A percentile compares a stretch with the other conserved stretches of the same genome.
Evolutionary conservation across 75 land plant species (phyloP).

Genomic region (Cryptomeria japonica): DNA sequence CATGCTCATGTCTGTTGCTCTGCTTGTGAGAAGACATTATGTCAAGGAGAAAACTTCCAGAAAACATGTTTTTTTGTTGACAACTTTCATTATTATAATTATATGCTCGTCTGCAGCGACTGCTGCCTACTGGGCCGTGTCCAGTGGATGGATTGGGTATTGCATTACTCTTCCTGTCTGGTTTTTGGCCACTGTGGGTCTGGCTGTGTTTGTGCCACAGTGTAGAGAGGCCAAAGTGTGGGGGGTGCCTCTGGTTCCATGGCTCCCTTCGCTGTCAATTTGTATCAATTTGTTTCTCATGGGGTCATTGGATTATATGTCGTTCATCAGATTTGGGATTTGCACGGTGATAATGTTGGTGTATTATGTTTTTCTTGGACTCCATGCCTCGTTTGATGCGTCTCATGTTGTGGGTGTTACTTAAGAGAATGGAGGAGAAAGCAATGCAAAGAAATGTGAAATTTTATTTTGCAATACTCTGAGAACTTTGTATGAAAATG

Average conservation of each 20-base stretch:
- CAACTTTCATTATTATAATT: constrained; percentile 30
- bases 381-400: constrained; percentile 78
- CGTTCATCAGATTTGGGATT: constrained; percentile 58
- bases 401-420: constrained; percentile 10
- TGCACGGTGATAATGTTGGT: constrained; percentile 56
- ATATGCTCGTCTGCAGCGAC: constrained; percentile 37
- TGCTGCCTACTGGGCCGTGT: constrained; percentile 46
- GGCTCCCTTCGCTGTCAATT: constrained; percentile 62
- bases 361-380: constrained; percentile 63
- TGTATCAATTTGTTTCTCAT: constrained; percentile 48
- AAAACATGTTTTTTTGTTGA: constrained; percentile 17
- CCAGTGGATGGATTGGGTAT: constrained; percentile 48
- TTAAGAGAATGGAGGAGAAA: not conserved
- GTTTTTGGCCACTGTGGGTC: constrained; percentile 50
- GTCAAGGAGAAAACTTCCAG: constrained; percentile 29
- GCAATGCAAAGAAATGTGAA: no score
- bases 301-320: constrained; percentile 49
- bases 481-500: no score
- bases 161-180: constrained; percentile 40
- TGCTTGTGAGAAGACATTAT: constrained; percentile 75
- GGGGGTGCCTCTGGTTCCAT: constrained; percentile 75
- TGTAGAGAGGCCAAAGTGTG: constrained; percentile 56
- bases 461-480: no score
- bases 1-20: constrained; percentile 73
- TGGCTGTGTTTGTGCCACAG: constrained; percentile 37